phyloP scores from a whole-genome alignment of 106 monocot species.

The Dioscorea alata region DNA sequence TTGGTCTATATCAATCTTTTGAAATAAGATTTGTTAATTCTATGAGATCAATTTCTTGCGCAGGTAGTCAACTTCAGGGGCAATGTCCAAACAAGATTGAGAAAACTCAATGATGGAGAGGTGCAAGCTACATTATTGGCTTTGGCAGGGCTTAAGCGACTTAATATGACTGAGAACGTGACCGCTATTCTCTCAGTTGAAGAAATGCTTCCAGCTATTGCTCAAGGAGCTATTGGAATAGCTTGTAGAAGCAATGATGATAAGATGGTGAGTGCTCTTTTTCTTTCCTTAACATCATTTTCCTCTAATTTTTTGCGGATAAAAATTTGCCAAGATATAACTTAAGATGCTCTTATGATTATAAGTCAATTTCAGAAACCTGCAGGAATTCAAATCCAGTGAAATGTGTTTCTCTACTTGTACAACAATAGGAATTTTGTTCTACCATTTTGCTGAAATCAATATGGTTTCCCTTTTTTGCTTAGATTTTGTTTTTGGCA shows the following conservation, averaged over 20 bases:
- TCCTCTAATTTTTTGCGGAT: neutral
- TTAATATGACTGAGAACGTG: conserved; percentile 82
- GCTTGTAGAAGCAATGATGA: conserved; percentile 95
- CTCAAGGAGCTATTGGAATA: conserved; percentile 98
- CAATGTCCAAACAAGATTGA: conserved; percentile 93
- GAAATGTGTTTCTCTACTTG: neutral
- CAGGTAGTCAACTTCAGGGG: conserved; percentile 98
- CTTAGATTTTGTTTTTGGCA: no score
- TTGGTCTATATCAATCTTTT: neutral
- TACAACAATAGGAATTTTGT: no score
- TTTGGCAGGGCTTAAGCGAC: conserved; percentile 82
- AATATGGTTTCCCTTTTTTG: no score
- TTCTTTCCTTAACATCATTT: neutral
- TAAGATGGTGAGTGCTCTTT: conserved; percentile 53
- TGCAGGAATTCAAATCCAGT: neutral
- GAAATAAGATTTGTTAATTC: neutral
- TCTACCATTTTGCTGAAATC: no score
- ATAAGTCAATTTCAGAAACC: neutral
- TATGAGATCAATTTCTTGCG: neutral
- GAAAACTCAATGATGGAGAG: conserved; percentile 81
- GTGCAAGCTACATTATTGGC: conserved; percentile 90
- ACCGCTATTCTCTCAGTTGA: conserved; percentile 75
- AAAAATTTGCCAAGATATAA: no score
- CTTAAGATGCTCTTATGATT: no score
- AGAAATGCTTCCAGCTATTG: conserved; percentile 98